Percentiles rank a stretch among this genome's conserved stretches.
phyloP scores from a whole-genome alignment of 1,284 basidiomycete genomes.

The Moesziomyces globuligerus region DNA sequence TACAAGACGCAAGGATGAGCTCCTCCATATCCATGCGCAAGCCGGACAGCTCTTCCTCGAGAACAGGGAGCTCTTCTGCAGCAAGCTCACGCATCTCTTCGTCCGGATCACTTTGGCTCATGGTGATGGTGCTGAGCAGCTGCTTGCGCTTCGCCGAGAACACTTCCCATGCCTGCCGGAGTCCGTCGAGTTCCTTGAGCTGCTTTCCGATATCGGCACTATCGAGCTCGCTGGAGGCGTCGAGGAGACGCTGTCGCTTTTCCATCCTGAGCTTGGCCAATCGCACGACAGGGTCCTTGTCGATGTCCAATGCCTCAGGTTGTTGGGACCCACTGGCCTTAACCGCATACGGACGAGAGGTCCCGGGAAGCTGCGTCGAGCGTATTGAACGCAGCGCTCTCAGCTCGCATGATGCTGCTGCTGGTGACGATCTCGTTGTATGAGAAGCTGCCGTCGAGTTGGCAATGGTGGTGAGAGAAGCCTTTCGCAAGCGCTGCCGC shows the following conservation, averaged over 20 bases:
- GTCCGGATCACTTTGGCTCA: conserved; percentile 70
- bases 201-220: conserved; percentile 32
- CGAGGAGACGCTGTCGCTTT: conserved; percentile 34
- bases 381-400: too few relatives aligned
- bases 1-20: conserved; percentile 74
- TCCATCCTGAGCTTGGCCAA: conserved; percentile 39
- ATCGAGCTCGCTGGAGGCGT: conserved; percentile 10
- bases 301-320: conserved; percentile 16
- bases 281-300: conserved; percentile 33
- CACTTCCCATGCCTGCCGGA: conserved; percentile 72
- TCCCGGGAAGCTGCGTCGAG: neutral
- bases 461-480: too few relatives aligned
- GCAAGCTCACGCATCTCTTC: conserved; percentile 80
- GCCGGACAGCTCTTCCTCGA: conserved; percentile 71
- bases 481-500: neutral
- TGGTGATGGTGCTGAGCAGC: conserved; percentile 66
- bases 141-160: conserved; percentile 70
- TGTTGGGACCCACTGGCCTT: conserved; percentile 3
- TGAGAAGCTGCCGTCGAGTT: too few relatives aligned
- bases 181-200: conserved; percentile 72
- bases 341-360: conserved; percentile 4
- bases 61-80: conserved; percentile 74
- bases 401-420: too few relatives aligned
- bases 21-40: conserved; percentile 74
- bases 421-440: too few relatives aligned